Conservation (phyloP, 2,329 filamentous ascomycete genomes). For the Aspergillus texensis region DNA sequence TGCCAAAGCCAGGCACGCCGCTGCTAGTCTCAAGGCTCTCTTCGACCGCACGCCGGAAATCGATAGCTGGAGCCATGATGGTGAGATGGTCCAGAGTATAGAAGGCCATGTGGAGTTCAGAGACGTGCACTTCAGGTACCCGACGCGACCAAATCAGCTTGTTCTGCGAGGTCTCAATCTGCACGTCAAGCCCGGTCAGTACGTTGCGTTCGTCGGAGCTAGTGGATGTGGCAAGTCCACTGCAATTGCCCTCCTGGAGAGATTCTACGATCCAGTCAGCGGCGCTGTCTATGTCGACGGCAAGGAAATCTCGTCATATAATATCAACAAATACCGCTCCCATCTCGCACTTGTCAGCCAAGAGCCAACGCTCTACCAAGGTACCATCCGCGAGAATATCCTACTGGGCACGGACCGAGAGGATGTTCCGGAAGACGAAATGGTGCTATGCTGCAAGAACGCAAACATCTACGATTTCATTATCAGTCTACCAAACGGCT, state of each 20-base stretch:
- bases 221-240: constrained; percentile 64
- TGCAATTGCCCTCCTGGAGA: constrained; percentile 60
- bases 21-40: constrained; percentile 40
- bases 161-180: constrained; percentile 25
- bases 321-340: constrained; percentile 62
- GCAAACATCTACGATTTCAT: constrained; percentile 35
- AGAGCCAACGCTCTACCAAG: constrained; percentile 70
- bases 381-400: constrained; percentile 68
- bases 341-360: constrained; percentile 70
- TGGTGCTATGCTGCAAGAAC: constrained; percentile 26
- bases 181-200: constrained; percentile 49
- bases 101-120: constrained; percentile 38
- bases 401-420: constrained; percentile 53
- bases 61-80: background rate
- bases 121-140: constrained; percentile 43
- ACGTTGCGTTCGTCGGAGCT: constrained; percentile 56
- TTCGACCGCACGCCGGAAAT: constrained; percentile 45
- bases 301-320: constrained; percentile 58
- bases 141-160: constrained; percentile 18
- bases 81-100: constrained; percentile 55
- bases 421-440: constrained; percentile 14
- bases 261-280: constrained; percentile 67
- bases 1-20: constrained; percentile 31
- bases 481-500: constrained; percentile 28
- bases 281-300: constrained; percentile 68